Conservation (phyloP, 257 asterid species). For the Solanum pinnatisectum region DNA sequence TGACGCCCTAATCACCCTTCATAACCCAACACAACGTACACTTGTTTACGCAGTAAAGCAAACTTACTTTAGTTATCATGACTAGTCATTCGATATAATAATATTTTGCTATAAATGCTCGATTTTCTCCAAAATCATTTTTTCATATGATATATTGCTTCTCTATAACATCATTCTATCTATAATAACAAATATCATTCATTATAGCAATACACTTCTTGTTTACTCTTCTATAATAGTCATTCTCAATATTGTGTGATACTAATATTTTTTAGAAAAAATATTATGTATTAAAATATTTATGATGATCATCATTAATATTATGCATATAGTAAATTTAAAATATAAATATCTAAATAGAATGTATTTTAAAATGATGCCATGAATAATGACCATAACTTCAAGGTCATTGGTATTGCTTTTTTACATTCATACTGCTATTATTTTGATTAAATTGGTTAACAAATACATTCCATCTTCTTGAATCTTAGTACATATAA, state of each 20-base stretch:
- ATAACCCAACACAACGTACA: too few relatives aligned
- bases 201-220: too few relatives aligned
- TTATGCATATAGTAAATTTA: neutral
- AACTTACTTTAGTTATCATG: neutral
- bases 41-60: neutral
- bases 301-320: neutral
- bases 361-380: neutral
- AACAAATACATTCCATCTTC: neutral
- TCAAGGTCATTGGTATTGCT: neutral
- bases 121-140: too few relatives aligned
- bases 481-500: neutral
- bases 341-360: neutral
- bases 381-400: neutral
- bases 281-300: neutral
- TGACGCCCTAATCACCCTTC: too few relatives aligned
- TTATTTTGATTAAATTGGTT: neutral
- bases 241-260: neutral
- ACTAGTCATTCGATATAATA: neutral
- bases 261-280: neutral
- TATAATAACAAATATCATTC: neutral
- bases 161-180: neutral
- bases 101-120: neutral
- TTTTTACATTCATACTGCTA: neutral
- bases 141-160: too few relatives aligned
- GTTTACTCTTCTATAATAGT: neutral